These are phyloP conservation scores for Glebionis coronaria DNA, from an alignment of 129 eudicot genomes.

Conservation along the genomic window DNA sequence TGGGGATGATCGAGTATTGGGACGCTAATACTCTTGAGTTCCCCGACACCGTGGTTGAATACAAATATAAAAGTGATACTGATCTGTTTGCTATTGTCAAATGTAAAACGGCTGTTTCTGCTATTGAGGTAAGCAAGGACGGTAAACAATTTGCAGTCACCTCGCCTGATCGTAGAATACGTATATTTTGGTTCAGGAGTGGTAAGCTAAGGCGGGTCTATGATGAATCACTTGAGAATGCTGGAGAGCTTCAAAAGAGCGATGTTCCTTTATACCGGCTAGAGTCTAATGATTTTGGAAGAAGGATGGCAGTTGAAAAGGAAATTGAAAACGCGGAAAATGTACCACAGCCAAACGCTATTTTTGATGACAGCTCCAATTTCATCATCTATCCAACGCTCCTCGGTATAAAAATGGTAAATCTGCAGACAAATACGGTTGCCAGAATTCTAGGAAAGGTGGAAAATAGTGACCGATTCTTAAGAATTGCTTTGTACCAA, in stretches of 20 bases:
- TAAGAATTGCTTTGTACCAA: too few species aligned
- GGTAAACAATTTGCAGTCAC: too few species aligned
- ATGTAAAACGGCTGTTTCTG: too few species aligned
- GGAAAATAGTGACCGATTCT: too few species aligned
- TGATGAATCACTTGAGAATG: conserved; percentile 97
- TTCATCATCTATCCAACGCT: conserved; percentile 92
- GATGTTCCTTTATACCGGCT: conserved; percentile 81
- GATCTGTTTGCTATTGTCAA: conserved; percentile 71
- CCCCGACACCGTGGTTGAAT: conserved; percentile 66
- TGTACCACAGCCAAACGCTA: conserved; percentile 92
- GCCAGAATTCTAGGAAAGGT: conserved; percentile 91
- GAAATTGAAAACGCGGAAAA: too few species aligned
- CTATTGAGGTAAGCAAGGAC: too few species aligned
- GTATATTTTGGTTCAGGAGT: conserved; percentile 87
- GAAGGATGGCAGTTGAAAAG: conserved; percentile 96
- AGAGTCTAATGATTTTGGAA: conserved; percentile 96
- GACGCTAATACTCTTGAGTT: too few species aligned
- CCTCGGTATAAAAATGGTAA: conserved; percentile 89
- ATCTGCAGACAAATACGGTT: conserved; percentile 87
- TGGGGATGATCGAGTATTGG: too few species aligned
- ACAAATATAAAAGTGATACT: conserved; percentile 73
- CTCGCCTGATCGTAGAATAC: conserved; percentile 96
- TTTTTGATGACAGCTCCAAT: conserved; percentile 95
- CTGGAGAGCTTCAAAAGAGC: conserved; percentile 97
- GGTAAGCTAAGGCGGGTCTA: conserved; percentile 89